Evolutionary conservation across 2,329 filamentous ascomycete species (phyloP).

Genomic region (Phialemoniopsis sp.): DNA sequence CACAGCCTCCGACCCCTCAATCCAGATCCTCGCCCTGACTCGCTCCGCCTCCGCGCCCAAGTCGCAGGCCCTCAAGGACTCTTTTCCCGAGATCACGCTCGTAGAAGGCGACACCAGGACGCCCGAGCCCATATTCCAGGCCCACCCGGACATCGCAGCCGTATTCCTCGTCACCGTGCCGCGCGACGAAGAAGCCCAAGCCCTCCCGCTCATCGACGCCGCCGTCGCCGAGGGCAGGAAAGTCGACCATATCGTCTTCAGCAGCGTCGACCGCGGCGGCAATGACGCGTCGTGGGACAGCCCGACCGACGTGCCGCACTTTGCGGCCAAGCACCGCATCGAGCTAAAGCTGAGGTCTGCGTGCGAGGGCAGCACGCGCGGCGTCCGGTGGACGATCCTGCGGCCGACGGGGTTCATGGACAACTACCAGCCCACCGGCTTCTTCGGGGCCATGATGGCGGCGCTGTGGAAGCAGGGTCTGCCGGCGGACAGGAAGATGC

Average conservation of each 20-base stretch:
- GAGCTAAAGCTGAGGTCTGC: constrained; percentile 48
- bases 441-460: constrained; percentile 23
- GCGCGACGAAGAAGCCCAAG: constrained; percentile 26
- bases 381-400: constrained; percentile 31
- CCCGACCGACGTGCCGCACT: constrained; percentile 20
- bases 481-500: constrained; percentile 21
- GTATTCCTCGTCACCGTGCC: constrained; percentile 27
- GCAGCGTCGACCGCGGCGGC: constrained; percentile 23
- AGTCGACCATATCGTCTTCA: constrained; percentile 24
- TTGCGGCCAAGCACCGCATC: constrained; percentile 48
- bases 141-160: constrained; percentile 20
- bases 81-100: constrained; percentile 19
- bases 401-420: constrained; percentile 35
- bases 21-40: constrained; percentile 17
- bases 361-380: constrained; percentile 5
- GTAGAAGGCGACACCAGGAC: constrained; percentile 25
- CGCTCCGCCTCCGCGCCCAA: constrained; percentile 15
- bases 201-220: constrained; percentile 25
- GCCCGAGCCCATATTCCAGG: constrained; percentile 25
- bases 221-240: constrained; percentile 22
- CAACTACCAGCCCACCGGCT: constrained; percentile 26
- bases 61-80: constrained; percentile 25
- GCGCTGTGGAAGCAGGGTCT: constrained; percentile 22
- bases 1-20: not conserved
- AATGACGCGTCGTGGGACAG: constrained; percentile 18